phyloP scores from a whole-genome alignment of 2,329 filamentous ascomycete species.

The Xylaria arbuscula region DNA sequence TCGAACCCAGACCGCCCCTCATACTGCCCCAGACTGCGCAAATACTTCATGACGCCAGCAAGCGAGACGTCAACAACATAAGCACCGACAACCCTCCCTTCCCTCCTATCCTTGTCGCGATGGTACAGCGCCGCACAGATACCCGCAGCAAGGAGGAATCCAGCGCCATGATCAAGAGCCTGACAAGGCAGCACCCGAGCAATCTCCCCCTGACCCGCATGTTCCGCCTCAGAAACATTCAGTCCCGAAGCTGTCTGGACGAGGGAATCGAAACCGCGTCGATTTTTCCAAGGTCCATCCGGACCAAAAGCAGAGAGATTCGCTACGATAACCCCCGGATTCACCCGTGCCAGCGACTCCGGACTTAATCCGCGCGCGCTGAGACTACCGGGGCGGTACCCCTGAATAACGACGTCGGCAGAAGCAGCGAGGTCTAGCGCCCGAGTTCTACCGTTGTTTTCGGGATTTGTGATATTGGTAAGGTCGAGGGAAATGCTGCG shows the following conservation, averaged over 20 bases:
- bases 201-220: conserved; percentile 53
- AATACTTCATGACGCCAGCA: conserved; percentile 66
- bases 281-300: conserved; percentile 50
- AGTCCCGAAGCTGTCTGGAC: conserved; percentile 64
- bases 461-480: too few species aligned
- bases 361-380: conserved; percentile 51
- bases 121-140: conserved; percentile 63
- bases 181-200: conserved; percentile 63
- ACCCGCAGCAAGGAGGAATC: conserved; percentile 66
- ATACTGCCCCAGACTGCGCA: conserved; percentile 65
- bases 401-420: conserved; percentile 58
- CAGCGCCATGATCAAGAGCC: conserved; percentile 66
- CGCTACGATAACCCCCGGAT: conserved; percentile 34
- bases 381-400: conserved; percentile 61
- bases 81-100: conserved; percentile 48
- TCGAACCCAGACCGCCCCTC: conserved; percentile 56
- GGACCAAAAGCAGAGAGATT: conserved; percentile 63
- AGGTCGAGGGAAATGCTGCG: conserved; percentile 46
- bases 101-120: conserved; percentile 53
- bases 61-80: conserved; percentile 67
- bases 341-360: conserved; percentile 3
- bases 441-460: conserved; percentile 39
- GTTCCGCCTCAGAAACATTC: conserved; percentile 65
- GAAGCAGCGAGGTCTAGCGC: conserved; percentile 49
- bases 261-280: conserved; percentile 66